Percentiles rank a stretch among this genome's conserved stretches.
Evolutionary conservation across 2,329 filamentous ascomycete species (phyloP).

Genomic region (Cryphonectria radicalis): DNA sequence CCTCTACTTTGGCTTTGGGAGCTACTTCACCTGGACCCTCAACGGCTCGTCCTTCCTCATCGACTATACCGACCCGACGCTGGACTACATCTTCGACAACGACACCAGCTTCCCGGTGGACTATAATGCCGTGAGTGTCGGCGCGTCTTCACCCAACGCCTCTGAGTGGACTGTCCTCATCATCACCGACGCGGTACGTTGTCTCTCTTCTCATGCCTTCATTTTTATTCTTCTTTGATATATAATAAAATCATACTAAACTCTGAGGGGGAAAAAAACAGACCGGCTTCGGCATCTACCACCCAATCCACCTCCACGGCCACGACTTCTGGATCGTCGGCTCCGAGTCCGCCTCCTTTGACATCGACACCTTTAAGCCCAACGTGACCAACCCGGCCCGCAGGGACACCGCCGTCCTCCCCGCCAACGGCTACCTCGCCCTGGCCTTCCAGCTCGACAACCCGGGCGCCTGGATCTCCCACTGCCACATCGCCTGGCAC

Average conservation of each 20-base stretch:
- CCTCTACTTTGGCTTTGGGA: conserved; percentile 17
- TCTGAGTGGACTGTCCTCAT: conserved; percentile 6
- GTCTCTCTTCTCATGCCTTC: neutral
- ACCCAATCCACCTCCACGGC: conserved; percentile 36
- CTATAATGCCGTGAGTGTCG: conserved; percentile 14
- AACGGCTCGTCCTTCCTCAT: conserved; percentile 19
- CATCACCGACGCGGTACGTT: conserved; percentile 26
- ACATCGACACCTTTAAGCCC: conserved; percentile 38
- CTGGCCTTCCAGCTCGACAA: conserved; percentile 43
- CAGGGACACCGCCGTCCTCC: conserved; percentile 46
- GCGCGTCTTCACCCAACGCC: neutral
- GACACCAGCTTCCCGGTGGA: neutral
- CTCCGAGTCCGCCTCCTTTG: conserved; percentile 33
- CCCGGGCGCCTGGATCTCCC: conserved; percentile 48
- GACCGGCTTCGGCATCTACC: conserved; percentile 31
- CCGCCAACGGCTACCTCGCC: conserved; percentile 41
- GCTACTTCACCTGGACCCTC: conserved; percentile 24
- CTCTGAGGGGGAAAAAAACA: neutral
- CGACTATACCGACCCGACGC: conserved; percentile 29
- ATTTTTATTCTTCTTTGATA: neutral
- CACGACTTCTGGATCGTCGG: conserved; percentile 43
- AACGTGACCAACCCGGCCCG: conserved; percentile 49
- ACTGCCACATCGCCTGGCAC: conserved; percentile 52
- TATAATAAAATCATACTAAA: neutral
- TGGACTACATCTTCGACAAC: conserved; percentile 20